These are phyloP conservation scores for Geosmithia putterillii DNA, from an alignment of 2,329 filamentous ascomycete genomes.

Conservation along the genomic window DNA sequence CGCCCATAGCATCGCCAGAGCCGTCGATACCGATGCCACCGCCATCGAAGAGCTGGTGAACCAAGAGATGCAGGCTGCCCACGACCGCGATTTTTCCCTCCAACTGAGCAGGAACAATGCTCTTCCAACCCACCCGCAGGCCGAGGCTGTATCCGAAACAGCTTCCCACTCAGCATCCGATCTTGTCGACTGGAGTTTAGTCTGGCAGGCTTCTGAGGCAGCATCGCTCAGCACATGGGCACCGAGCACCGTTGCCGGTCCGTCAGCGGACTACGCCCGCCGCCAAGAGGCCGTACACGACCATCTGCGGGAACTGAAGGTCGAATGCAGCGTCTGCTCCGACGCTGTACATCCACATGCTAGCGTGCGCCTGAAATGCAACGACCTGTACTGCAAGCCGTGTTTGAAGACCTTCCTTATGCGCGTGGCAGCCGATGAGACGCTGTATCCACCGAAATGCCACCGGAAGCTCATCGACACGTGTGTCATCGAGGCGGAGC, in stretches of 20 bases:
- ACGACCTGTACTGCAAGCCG: constrained; percentile 4
- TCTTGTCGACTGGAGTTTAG: background rate
- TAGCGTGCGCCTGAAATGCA: constrained; percentile 1
- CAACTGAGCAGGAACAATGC: background rate
- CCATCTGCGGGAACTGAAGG: background rate
- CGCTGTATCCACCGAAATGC: constrained; percentile 5
- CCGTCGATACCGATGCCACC: constrained; percentile 4
- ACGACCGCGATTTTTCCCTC: constrained; percentile 1
- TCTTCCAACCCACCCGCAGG: background rate
- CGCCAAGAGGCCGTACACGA: background rate
- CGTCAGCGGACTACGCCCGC: background rate
- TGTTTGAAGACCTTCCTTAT: constrained; percentile 5
- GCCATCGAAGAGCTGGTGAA: constrained; percentile 1
- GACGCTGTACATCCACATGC: background rate
- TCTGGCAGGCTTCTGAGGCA: background rate
- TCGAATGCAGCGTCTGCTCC: constrained; percentile 1
- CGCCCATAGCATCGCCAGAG: constrained; percentile 4
- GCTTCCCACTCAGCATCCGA: background rate
- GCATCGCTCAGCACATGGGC: background rate
- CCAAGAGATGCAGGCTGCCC: constrained; percentile 1
- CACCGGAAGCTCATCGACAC: constrained; percentile 3
- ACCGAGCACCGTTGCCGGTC: constrained; percentile 1
- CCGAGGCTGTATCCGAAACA: background rate
- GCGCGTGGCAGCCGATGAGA: constrained; percentile 3
- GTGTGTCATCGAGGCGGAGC: constrained; percentile 2